Percentiles rank a stretch among this genome's conserved stretches.
phyloP scores from a whole-genome alignment of 2,329 filamentous ascomycete species.

The Tolypocladium capitatum region DNA sequence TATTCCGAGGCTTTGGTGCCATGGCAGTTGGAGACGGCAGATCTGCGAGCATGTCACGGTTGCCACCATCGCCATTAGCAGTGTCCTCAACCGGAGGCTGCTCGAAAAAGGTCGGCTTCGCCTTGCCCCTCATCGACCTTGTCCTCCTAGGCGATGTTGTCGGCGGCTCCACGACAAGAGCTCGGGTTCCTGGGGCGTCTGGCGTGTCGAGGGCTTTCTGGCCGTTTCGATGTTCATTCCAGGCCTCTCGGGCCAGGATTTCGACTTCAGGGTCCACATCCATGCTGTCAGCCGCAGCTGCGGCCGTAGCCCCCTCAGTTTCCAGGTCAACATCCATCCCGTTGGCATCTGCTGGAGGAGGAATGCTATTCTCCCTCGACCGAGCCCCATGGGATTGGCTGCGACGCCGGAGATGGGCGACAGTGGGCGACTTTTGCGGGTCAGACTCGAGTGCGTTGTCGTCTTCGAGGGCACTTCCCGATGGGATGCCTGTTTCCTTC shows the following conservation, averaged over 20 bases:
- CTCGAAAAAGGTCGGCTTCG: conserved; percentile 33
- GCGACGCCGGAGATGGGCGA: conserved; percentile 12
- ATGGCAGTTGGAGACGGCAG: conserved; percentile 20
- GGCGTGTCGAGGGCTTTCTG: conserved; percentile 9
- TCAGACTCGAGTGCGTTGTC: conserved; percentile 8
- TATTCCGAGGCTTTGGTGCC: conserved; percentile 16
- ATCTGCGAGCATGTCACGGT: conserved; percentile 8
- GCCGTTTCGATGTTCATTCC: conserved; percentile 19
- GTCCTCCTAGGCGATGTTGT: conserved; percentile 10
- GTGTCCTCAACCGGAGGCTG: conserved; percentile 12
- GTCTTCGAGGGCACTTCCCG: conserved; percentile 8
- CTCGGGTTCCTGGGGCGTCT: conserved; percentile 4
- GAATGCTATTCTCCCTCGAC: conserved; percentile 14
- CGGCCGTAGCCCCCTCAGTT: neutral
- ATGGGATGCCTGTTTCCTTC: conserved; percentile 2
- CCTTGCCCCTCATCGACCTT: conserved; percentile 29
- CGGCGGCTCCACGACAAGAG: conserved; percentile 1
- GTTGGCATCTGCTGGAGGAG: conserved; percentile 5
- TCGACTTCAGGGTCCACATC: conserved; percentile 13
- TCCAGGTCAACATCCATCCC: conserved; percentile 12
- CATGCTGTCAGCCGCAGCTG: neutral
- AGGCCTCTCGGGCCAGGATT: conserved; percentile 20
- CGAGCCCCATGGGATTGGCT: conserved; percentile 14
- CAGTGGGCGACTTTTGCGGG: conserved; percentile 14
- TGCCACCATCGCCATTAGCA: conserved; percentile 7